Base-by-base conservation (phyloP, 2,329 filamentous ascomycete species). In the Didymella glomerata region DNA sequence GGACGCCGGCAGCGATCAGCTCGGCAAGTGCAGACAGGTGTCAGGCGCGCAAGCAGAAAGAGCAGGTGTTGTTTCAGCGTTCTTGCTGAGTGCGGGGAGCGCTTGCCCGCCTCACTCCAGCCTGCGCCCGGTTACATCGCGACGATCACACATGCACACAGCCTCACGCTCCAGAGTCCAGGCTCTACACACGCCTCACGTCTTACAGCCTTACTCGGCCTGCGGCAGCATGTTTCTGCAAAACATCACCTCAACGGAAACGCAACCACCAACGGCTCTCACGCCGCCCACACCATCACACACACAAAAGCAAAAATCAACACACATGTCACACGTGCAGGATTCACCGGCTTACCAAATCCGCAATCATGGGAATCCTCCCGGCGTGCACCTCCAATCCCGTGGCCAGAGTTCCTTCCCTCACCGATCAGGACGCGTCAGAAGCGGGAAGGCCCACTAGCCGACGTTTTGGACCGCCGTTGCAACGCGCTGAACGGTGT, bases 341-440 rank as follows among this genome's bases (percentile, higher is more conserved):
- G 40, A 51, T 40, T 8, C n/a, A 27, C 24, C 24, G 24, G 24
- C 22, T 27, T 25, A 3, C 48, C 24, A 22, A 18, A 38, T 10
- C 9, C 47, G 56, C 45, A 46, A 9, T 14, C 7, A 10, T 45
- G 49, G 56, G 40, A 49, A 32, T 49, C 45, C 56, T 54, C 36
- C 50, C 56, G 56, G 25, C 20, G 28, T 40, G 36, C 28, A 10
- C 45, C 28, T 53, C 55, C 55, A 58, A 53, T 58, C 41, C 44
- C 28, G 24, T 48, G 28, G 28, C 8, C 14, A 11, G 24, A 9
- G 22, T 14, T 38, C 28, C 30, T 30, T 46, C 40, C 49, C 56
- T 54, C 32, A 59, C 56, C 56, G 56, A 59, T 59, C 56, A 54
- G 22, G 28, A 18, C 24, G 30, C 52, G 27, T 36, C 24, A 18